Evolutionary conservation across 805 yeast species (phyloP), one percentile per base, ranked within the genome.

Genomic region (Scheffersomyces spartinae): DNA sequence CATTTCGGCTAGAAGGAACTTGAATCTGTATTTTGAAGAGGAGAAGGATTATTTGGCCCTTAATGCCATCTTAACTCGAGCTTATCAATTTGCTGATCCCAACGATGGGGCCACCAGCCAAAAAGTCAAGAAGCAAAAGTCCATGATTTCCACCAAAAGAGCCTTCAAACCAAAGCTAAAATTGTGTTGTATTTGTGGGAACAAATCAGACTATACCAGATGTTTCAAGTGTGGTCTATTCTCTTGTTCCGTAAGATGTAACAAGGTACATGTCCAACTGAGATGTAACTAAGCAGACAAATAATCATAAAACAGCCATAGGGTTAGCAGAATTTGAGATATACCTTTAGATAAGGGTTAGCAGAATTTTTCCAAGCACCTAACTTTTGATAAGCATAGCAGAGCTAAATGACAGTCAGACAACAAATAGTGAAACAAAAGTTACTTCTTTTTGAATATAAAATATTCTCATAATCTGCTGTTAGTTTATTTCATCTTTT

Each of bases 1-100:
- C 11, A 35, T 61, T 16, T 53, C 64, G 15, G 64, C 66, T 1
- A 41, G 58, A 17, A 42, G 67, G 20, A 61, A 57, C 38, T 49
- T 61, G 36, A 57, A 54, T 29, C 53, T 50, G 49, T 60, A 60
- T 33, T 59, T 60, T 29, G 67, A 61, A 38, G 66, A 61, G 34
- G 67, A 61, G 32, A 40, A 62, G 16, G 59, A 61, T 39, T 45
- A 58, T 36, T 53, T 61, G 7, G 47, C 63, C 13, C 47, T 60
- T 26, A 61, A 61, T 36, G 41, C 63, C 16, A 59, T 61, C n/a
- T 44, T 60, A 27, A 47, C 48, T 22, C 45, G 55, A 23, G 57
- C 55, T 34, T 61, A 45, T 37, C 59, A 55, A 32, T 61, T 58
- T 35, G 47, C 60, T 9, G 64, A 59, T 26, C 57, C 49, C 30